These are phyloP conservation scores for Fraxinus dipetala DNA, from an alignment of 305 asterid genomes.

Conservation along the genomic window DNA sequence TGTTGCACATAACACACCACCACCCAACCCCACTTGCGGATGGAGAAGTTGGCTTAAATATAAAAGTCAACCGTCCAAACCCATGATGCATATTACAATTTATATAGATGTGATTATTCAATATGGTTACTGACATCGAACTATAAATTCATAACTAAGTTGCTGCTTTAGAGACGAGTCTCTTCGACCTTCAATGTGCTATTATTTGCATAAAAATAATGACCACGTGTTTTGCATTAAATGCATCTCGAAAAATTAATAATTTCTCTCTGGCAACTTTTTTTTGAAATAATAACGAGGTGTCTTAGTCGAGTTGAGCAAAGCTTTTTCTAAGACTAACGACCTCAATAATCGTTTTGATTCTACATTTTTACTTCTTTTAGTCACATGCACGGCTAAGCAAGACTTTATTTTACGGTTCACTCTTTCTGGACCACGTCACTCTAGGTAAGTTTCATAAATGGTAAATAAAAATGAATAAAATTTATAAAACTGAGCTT, in stretches of 20 bases:
- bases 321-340: neutral
- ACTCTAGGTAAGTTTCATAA: neutral
- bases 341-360: neutral
- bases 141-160: no score
- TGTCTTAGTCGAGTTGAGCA: no score
- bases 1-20: no score
- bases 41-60: neutral
- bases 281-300: neutral
- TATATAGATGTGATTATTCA: no score
- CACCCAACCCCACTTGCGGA: neutral
- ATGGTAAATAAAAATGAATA: no score
- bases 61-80: conserved; percentile 21
- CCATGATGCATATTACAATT: neutral
- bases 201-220: neutral
- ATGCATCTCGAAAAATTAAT: neutral
- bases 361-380: neutral
- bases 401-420: neutral
- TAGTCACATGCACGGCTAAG: neutral
- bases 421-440: neutral
- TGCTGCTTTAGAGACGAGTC: no score
- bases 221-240: neutral
- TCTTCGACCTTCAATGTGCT: neutral
- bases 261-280: neutral
- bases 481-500: no score
- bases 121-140: no score